Percentiles rank a stretch among this genome's conserved stretches.
These are phyloP conservation scores for Boletus pseudopeckii DNA, from an alignment of 768 basidiomycete genomes.

Conservation along the genomic window DNA sequence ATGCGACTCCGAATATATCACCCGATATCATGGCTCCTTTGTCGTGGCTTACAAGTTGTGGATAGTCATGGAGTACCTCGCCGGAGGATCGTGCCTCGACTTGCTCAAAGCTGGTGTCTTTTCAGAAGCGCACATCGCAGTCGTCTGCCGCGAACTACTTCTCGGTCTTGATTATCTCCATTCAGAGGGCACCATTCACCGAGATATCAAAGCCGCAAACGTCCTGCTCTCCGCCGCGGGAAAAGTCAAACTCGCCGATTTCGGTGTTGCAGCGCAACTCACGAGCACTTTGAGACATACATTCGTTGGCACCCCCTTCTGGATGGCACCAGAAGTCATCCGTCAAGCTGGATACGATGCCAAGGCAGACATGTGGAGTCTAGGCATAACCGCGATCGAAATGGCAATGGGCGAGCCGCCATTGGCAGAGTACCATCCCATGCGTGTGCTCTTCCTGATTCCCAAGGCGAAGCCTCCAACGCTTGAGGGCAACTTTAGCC, in stretches of 20 bases:
- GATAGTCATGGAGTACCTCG: conserved; percentile 99
- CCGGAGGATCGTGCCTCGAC: conserved; percentile 97
- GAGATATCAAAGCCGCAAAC: conserved; percentile 99
- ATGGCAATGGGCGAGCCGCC: conserved; percentile 98
- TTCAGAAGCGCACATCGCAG: conserved; percentile 90
- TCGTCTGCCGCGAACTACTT: conserved; percentile 90
- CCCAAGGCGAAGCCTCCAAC: conserved; percentile 94
- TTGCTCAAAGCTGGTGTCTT: conserved; percentile 89
- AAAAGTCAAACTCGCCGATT: conserved; percentile 96
- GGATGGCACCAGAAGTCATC: conserved; percentile 99
- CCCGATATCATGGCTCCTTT: conserved; percentile 95
- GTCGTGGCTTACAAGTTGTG: conserved; percentile 96
- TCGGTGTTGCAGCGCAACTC: conserved; percentile 96
- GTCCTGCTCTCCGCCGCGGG: conserved; percentile 87
- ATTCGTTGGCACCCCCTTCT: conserved; percentile 95
- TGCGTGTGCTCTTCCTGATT: conserved; percentile 97
- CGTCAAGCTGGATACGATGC: conserved; percentile 94
- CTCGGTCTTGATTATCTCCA: conserved; percentile 96
- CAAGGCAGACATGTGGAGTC: conserved; percentile 96
- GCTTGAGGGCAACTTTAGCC: conserved; percentile 81
- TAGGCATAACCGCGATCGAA: conserved; percentile 97
- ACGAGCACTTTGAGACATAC: conserved; percentile 93
- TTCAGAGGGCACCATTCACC: conserved; percentile 91
- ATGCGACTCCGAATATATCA: conserved; percentile 96
- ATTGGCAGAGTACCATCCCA: conserved; percentile 94